Conservation (phyloP, 352 stramenopile species). For the Globisporangium nodosum region DNA sequence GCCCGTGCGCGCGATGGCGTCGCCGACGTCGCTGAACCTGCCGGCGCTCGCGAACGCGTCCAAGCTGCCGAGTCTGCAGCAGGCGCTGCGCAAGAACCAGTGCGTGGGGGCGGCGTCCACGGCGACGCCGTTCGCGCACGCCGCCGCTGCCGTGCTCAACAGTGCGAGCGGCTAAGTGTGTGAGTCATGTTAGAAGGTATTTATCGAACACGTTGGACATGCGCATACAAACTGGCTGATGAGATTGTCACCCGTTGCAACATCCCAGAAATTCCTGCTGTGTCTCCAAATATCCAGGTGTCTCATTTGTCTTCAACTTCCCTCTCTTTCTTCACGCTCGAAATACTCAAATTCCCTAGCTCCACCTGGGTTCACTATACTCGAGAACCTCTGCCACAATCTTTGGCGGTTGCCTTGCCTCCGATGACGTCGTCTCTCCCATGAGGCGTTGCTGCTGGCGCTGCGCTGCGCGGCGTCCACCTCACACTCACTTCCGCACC, state of each 20-base stretch:
- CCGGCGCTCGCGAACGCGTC: slow-evolving; percentile 9
- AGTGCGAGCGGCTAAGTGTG: slow-evolving; percentile 2
- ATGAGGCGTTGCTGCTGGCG: too few relatives aligned
- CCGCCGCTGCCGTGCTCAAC: neutral
- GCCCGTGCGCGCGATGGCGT: neutral
- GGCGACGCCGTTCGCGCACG: neutral
- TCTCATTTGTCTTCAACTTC: too few relatives aligned
- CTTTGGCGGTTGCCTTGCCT: slow-evolving; percentile 16
- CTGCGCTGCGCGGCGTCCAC: too few relatives aligned
- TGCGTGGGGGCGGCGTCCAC: neutral
- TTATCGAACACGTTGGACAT: slow-evolving; percentile 1
- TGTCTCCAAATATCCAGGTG: too few relatives aligned
- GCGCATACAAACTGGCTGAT: neutral
- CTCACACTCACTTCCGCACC: too few relatives aligned
- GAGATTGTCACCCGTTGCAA: neutral
- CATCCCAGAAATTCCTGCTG: neutral
- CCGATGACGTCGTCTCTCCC: neutral
- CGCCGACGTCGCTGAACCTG: slow-evolving; percentile 6
- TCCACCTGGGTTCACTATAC: neutral
- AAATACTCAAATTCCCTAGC: too few relatives aligned
- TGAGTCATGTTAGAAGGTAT: neutral
- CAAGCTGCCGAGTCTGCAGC: slow-evolving; percentile 36
- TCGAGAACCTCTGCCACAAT: neutral
- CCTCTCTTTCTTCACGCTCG: too few relatives aligned
- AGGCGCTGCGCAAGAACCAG: slow-evolving; percentile 35